Base-by-base conservation (phyloP, 2,329 filamentous ascomycete genomes). In the Colletotrichum sp. region DNA sequence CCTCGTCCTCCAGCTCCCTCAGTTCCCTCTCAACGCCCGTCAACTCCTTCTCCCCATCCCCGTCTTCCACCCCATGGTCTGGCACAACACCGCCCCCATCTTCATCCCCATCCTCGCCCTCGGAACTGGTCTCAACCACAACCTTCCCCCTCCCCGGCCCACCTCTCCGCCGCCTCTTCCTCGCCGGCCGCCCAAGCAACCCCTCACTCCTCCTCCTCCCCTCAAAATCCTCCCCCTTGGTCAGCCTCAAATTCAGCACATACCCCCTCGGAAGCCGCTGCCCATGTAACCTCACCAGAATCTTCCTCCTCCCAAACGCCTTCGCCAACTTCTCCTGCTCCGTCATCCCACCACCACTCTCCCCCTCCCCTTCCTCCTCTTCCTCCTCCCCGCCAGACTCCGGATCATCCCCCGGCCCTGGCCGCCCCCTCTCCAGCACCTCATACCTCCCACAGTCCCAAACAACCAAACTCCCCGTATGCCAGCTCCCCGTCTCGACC, bases 381-480 rank as follows among this genome's bases (percentile, higher is more conserved):
- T 79, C 78, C 12, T 30, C 24, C 18, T 26, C 69, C 9, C 16
- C 16, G 14, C 34, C 70, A 14, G 83, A 83, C 12, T 81, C 80
- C 1, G 84, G 84, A 52, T 82, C 81, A 3, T 77, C 77, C 4
- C 74, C 74, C 4, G 84, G 81, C 1, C 80, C 80, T 66, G 87
- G 84, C 67, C 78, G 82, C 39, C 76, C 80, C n/a, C 80, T 84
- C 9, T 89, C 86, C 14, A 93, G 83, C 13, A 93, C 81, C 59
- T 87, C 85, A 78, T 92, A 93, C 36, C 89, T 89, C 4, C 91
- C 91, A 2, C 89, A 92, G 78, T 93, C 91, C 91, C 91, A 93
- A 55, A 93, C 89, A 12, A 93, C 84, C 74, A 93, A 85, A 10
- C 90, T 92, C 3, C 91, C 91, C 5, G 90, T 92, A 16, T 84